phyloP scores from a whole-genome alignment of 768 basidiomycete genomes.

The Leccinellum luteum region DNA sequence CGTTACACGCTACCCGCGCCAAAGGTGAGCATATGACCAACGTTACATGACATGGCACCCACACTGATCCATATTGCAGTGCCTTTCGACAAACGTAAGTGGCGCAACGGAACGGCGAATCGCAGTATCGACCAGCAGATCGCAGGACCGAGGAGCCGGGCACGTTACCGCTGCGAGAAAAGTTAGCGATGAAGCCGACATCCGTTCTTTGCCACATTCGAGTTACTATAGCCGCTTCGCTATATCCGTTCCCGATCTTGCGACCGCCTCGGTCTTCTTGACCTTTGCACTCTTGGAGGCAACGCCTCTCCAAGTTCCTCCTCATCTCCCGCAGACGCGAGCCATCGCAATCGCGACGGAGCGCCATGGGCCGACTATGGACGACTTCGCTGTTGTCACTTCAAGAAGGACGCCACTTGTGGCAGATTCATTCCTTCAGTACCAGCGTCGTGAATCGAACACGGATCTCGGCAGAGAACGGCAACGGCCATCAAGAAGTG shows the following conservation, averaged over 20 bases:
- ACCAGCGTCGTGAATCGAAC: constrained; percentile 27
- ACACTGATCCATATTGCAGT: constrained; percentile 24
- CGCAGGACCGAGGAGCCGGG: constrained; percentile 21
- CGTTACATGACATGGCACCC: background rate
- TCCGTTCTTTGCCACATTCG: constrained; percentile 8
- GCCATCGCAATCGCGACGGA: constrained; percentile 43
- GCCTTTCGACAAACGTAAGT: constrained; percentile 27
- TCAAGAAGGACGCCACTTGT: constrained; percentile 47
- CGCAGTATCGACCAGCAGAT: constrained; percentile 20
- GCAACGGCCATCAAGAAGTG: constrained; percentile 34
- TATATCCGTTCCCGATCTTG: constrained; percentile 36
- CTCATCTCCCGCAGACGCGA: constrained; percentile 50
- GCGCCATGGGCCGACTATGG: constrained; percentile 50
- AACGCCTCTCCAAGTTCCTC: constrained; percentile 41
- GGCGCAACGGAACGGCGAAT: constrained; percentile 16
- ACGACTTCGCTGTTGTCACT: constrained; percentile 47
- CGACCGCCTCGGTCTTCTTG: constrained; percentile 48
- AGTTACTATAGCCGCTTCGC: constrained; percentile 21
- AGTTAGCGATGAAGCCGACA: constrained; percentile 10
- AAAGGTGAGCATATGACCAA: constrained; percentile 27
- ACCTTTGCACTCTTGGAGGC: constrained; percentile 52
- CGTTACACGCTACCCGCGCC: constrained; percentile 34
- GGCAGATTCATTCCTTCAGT: constrained; percentile 39
- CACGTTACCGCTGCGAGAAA: background rate
- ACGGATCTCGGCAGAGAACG: constrained; percentile 31